Evolutionary conservation across 2,329 filamentous ascomycete genomes (phyloP), one percentile per base, ranked within the genome.

Genomic region (Lasiodiplodia sp.): DNA sequence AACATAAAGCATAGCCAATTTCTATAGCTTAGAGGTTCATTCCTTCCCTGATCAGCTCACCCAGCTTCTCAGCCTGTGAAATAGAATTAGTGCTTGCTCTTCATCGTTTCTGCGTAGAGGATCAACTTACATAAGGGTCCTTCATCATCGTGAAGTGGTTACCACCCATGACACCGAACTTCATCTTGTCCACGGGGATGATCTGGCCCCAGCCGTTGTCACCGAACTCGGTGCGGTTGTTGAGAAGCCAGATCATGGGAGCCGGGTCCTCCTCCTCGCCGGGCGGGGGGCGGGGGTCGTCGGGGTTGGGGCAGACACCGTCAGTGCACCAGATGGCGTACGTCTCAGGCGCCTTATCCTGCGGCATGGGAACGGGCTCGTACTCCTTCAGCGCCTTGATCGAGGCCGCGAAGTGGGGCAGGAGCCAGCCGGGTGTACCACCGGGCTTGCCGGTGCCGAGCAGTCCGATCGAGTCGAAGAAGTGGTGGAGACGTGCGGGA

Each of bases 101-200:
- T 38, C 53, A 44, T 21, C 6, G 3, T 47, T 25, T 21, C 16
- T 28, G 28, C 16, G 16, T 51, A 64, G 3, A 25, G 4, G 56
- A 4, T 34, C 16, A 57, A 78, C 81, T 81, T 79, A 84, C 83
- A 71, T 80, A 76, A 64, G 81, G 79, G 70, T 88, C 88, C 77
- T 90, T 88, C 89, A 93, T 92, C 90, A 92, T 92, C 23, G 86
- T 88, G 80, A 93, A 92, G 80, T 92, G 90, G 74, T 92, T 91
- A 2, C 90, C 91, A 18, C 87, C 87, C 88, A 92, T 91, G 74
- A 90, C 88, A 67, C 85, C 85, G 71, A 86, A 90, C 60, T 83
- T 83, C 80, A 92, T 89, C 79, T 88, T 90, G 66, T 85, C 80
- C 62, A 81, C 75, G 65, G 88, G 87, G 49, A 92, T 80, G 52